A percentile compares a stretch with the other conserved stretches of the same genome.
Evolutionary conservation across 441 rosid species (phyloP).

Genomic region (Euphorbia schlechtendalii): DNA sequence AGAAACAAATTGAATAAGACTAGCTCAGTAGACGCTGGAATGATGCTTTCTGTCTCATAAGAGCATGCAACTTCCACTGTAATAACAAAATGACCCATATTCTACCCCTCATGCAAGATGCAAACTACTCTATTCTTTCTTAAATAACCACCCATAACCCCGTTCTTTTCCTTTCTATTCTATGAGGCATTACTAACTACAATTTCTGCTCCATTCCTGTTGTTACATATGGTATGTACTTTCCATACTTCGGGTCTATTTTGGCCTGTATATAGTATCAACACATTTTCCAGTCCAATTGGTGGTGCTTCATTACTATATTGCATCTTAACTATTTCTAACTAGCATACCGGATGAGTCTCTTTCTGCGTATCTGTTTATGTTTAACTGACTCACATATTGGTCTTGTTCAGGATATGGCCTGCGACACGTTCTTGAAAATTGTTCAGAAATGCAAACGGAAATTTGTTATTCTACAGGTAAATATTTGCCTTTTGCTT

Average conservation of each 20-base stretch:
- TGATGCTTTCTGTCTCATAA: not conserved
- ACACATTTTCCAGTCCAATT: not conserved
- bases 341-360: not conserved
- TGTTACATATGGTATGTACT: not conserved
- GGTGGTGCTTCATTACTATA: not conserved
- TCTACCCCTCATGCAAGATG: not conserved
- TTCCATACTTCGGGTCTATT: not conserved
- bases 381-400: conserved; percentile 1
- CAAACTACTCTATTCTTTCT: not conserved
- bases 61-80: not conserved
- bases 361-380: not conserved
- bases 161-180: not conserved
- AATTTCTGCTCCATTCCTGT: not conserved
- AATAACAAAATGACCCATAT: not conserved
- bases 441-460: conserved; percentile 99
- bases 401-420: conserved; percentile 80
- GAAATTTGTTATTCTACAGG: conserved; percentile 96
- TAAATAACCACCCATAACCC: not conserved
- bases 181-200: not conserved
- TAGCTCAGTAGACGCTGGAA: no score
- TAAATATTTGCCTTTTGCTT: conserved; percentile 17
- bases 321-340: not conserved
- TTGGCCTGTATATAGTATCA: not conserved
- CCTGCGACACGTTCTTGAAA: conserved; percentile 98
- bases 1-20: no score